Base-by-base conservation (phyloP, 2,329 filamentous ascomycete species). In the Allantophomopsis cytisporea region DNA sequence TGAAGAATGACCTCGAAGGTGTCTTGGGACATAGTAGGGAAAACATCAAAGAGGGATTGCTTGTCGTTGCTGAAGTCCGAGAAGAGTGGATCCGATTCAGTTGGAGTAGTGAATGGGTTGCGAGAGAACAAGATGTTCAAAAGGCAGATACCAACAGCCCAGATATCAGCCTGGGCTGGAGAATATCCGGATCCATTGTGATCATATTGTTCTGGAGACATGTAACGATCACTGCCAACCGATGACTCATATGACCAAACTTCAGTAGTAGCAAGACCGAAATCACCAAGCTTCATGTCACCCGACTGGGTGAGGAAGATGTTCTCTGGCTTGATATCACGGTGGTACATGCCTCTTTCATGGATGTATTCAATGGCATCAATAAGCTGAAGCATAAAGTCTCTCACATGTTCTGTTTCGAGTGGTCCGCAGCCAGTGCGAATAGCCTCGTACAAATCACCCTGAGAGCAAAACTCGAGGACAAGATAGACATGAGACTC, bases 301-400 rank as follows among this genome's bases (percentile, higher is more conserved):
- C 89, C 89, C 49, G 81, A 75, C 44, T 88, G 75, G 43, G 80
- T 83, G 47, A 98, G 71, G 60, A 98, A 96, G 60, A 98, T 94
- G 68, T 98, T 98, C 71, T 98, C 91, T 0, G 91, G 91, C 67
- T 98, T 98, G 74, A 98, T 95, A 61, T 98, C 91, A 45, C 91
- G 84, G 58, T 98, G 91, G 60, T 87, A 95, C 56, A 96, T 76
- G 47, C 86, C 88, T 60, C 88, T 88, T 46, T 74, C 72, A 60
- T 98, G 91, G 63, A 94, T 86, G 61, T 86, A 88, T 45, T 84
- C 79, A 37, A 98, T 83, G 38, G 89, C 85, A 56, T 84, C 80
- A 39, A 98, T 75, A 28, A 98, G 76, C 63, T 98, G 79, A 43
- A 95, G 68, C 91, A 98, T 96, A 67, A 96, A 95, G 48, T 85